phyloP scores from a whole-genome alignment of 192 early-diverging fungal genomes.

The Coemansia sp. region DNA sequence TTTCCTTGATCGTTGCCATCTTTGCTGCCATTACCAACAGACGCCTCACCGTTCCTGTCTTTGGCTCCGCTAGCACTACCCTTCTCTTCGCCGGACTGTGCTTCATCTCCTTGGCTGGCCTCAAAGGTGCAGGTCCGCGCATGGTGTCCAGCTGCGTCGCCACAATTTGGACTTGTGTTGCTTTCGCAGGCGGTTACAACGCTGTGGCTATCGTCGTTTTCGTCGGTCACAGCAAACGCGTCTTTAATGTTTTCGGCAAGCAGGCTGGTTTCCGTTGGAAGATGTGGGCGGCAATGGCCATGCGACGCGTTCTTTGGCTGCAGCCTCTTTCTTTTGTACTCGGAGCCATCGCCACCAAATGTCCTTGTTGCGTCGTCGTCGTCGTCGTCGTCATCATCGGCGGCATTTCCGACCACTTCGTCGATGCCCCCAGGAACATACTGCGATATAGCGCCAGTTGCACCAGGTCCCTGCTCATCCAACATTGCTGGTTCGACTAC shows the following conservation, averaged over 20 bases:
- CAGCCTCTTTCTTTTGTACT: not conserved
- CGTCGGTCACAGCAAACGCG: conserved; percentile 1
- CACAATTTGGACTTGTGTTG: not conserved
- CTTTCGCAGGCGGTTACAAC: not conserved
- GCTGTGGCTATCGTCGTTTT: not conserved
- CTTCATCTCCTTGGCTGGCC: not conserved
- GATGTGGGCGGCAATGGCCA: not conserved
- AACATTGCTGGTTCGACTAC: not conserved
- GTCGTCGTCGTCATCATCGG: not conserved
- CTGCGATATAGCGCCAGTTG: not conserved
- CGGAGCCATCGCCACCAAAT: not conserved
- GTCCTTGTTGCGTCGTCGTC: conserved; percentile 2
- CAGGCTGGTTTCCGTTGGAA: not conserved
- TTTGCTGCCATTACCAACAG: not conserved
- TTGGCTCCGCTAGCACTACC: not conserved
- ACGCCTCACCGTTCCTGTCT: not conserved
- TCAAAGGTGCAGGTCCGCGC: not conserved
- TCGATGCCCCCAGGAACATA: too few species aligned
- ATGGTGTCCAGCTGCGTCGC: not conserved
- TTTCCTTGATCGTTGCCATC: not conserved
- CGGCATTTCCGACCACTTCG: too few species aligned
- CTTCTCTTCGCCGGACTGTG: not conserved
- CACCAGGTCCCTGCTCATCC: not conserved
- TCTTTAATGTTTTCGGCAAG: not conserved
- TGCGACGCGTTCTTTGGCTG: not conserved